Percentiles rank a stretch among this genome's conserved stretches.
Evolutionary conservation across 257 asterid species (phyloP).

Genomic region (Thymus mandschuricus): DNA sequence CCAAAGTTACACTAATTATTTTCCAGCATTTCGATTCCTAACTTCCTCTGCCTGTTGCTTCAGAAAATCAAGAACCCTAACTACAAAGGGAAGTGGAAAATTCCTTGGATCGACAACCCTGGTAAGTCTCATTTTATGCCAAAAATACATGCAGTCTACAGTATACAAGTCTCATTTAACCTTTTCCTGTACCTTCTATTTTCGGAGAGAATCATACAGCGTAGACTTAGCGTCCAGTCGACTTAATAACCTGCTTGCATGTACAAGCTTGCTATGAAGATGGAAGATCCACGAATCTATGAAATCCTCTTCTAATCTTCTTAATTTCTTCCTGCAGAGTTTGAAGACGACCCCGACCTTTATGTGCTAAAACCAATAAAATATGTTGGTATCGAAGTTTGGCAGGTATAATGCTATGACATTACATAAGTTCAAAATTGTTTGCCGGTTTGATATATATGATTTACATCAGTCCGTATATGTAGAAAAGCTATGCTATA

Average conservation of each 20-base stretch:
- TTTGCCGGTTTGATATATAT: not conserved
- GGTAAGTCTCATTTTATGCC: constrained; percentile 43
- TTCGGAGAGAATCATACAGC: not conserved
- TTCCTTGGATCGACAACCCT: constrained; percentile 93
- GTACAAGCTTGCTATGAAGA: not conserved
- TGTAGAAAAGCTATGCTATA: not conserved
- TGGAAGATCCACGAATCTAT: not conserved
- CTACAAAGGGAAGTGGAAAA: constrained; percentile 95
- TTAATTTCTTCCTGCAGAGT: constrained; percentile 14
- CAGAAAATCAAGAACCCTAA: constrained; percentile 92
- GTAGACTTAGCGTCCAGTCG: not conserved
- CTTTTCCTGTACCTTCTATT: not conserved
- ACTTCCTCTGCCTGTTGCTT: not conserved
- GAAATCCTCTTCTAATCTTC: constrained; percentile 22
- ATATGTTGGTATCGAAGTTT: constrained; percentile 27
- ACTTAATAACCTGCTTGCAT: not conserved
- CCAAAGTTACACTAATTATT: not conserved
- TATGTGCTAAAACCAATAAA: constrained; percentile 27
- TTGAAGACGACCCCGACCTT: constrained; percentile 30
- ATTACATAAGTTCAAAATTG: not conserved
- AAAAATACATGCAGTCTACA: not conserved
- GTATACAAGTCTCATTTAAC: not conserved
- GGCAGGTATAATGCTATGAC: constrained; percentile 20
- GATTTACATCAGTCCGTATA: not conserved
- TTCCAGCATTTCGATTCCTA: not conserved